phyloP scores from a whole-genome alignment of 2,329 filamentous ascomycete species.

The Diaporthe eres region DNA sequence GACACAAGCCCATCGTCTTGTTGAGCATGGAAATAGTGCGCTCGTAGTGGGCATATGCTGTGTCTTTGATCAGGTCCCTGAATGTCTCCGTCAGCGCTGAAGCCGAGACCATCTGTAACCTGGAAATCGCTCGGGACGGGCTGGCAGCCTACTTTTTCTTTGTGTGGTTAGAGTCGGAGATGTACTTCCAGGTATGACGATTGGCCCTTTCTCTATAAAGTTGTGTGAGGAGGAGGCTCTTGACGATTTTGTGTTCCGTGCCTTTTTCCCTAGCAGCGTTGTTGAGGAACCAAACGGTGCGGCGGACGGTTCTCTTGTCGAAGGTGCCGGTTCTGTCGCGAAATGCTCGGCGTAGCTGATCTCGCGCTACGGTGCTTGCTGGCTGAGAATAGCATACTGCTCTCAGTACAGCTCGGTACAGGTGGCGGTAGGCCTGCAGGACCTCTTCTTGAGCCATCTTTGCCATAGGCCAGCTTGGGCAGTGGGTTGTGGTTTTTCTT shows the following conservation, averaged over 20 bases:
- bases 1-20: constrained; percentile 77
- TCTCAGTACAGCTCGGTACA: constrained; percentile 76
- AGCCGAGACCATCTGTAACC: constrained; percentile 38
- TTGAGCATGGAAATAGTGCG: constrained; percentile 82
- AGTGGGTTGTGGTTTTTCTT: neutral
- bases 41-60: constrained; percentile 73
- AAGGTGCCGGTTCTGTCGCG: constrained; percentile 61
- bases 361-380: constrained; percentile 72
- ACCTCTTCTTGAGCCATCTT: constrained; percentile 59
- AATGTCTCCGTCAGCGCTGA: constrained; percentile 42
- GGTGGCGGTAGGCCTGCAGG: constrained; percentile 76
- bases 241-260: constrained; percentile 80
- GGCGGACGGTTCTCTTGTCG: constrained; percentile 67
- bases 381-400: constrained; percentile 81
- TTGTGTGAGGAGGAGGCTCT: constrained; percentile 68
- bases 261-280: constrained; percentile 75
- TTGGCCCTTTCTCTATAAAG: constrained; percentile 51
- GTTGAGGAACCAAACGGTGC: constrained; percentile 79
- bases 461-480: neutral
- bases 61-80: constrained; percentile 43
- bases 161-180: neutral
- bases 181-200: constrained; percentile 33
- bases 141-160: constrained; percentile 43
- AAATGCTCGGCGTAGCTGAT: constrained; percentile 73
- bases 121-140: constrained; percentile 32